Evolutionary conservation across 1,284 basidiomycete species (phyloP), one percentile per base, ranked within the genome.

Genomic region (Moesziomyces sp.): DNA sequence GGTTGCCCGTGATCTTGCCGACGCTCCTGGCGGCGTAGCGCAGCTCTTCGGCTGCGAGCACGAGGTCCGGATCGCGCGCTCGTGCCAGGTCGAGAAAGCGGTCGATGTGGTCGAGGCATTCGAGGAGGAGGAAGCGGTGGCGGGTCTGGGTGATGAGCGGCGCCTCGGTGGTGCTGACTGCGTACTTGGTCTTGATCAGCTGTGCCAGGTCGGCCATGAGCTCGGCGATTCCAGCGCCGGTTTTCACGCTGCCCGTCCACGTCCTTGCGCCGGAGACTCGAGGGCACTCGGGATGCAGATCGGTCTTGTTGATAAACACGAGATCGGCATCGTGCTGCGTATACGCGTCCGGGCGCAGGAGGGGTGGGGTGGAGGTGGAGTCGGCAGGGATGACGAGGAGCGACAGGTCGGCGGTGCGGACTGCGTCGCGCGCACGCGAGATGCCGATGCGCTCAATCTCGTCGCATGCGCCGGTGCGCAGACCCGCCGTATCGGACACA

Each of bases 391-490:
- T 86, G 3, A 94, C 90, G 75, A 92, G 92, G n/a, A 94, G 85
- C 0, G 89, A 88, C 8, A 93, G 77, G 78, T 94, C 91, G 1
- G 92, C 88, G 1, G 84, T 83, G 55, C 87, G 84, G 3, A 93
- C 88, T 90, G 88, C 87, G 49, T 88, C 85, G 55, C 85, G 85
- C 0, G 93, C 93, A 26, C 91, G 87, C 68, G 91, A 87, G 13
- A 95, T 89, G 0, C 93, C 93, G 52, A 94, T 93, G n/a, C 81
- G 86, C 83, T 96, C 93, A 1, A 96, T 90, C 3, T 89, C 77
- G 78, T 94, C 92, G 24, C 46, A 18, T 21, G 21, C 7, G 21
- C 34, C 24, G 1, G 11, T 26, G n/a, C 93, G 87, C 16, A 95
- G 85, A 0, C 93, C 93, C 3, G 93, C 93, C 0, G 93, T 95